Conservation (phyloP, 148 eudicot genomes). For the Talinum fruticosum region DNA sequence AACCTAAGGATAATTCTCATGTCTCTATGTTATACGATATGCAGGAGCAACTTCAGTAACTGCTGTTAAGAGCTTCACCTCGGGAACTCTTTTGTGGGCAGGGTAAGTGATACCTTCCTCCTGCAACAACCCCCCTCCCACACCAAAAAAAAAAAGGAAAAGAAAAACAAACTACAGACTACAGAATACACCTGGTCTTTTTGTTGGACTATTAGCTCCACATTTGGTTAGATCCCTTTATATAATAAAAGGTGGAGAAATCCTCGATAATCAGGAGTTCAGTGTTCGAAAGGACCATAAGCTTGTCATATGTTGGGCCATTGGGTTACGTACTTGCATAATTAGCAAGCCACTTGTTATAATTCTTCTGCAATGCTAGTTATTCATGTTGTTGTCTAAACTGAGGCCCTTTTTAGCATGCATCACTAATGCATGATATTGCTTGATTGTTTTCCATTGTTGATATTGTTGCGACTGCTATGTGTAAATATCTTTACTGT, state of each 20-base stretch:
- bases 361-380: neutral
- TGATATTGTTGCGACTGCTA: no score
- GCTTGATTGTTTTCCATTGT: no score
- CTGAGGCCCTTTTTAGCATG: no score
- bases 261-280: neutral
- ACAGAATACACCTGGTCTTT: neutral
- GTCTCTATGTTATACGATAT: constrained; percentile 5
- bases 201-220: neutral
- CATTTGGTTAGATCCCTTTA: neutral
- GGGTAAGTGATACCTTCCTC: constrained; percentile 43
- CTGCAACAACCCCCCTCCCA: neutral
- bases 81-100: constrained; percentile 71
- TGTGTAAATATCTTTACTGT: no score
- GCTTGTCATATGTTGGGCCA: neutral
- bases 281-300: neutral
- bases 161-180: no score
- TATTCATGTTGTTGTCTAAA: neutral
- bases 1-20: constrained; percentile 4
- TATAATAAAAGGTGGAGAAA: neutral
- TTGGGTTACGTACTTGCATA: neutral
- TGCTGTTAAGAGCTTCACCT: constrained; percentile 49
- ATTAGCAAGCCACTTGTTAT: neutral
- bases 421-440: no score
- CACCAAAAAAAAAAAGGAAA: neutral
- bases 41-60: constrained; percentile 83